phyloP scores from a whole-genome alignment of 208 protist species.

The Porcisia deanei region DNA sequence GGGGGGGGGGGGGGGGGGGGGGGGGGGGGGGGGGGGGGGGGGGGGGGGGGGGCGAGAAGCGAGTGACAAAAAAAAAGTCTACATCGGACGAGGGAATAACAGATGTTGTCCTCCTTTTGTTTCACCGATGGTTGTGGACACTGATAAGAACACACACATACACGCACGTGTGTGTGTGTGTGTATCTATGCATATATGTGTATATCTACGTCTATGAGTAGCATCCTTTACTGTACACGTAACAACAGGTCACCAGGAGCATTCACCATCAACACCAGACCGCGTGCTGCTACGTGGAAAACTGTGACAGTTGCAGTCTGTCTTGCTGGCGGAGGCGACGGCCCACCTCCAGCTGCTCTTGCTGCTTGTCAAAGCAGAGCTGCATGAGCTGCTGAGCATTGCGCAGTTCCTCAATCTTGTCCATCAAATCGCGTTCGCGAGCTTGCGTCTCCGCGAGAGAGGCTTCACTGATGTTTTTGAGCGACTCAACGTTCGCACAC shows the following conservation, averaged over 20 bases:
- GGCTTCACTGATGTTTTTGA: constrained; percentile 78
- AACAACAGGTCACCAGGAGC: too few relatives aligned
- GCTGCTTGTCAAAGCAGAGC: constrained; percentile 90
- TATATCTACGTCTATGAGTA: neutral
- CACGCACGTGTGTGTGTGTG: neutral
- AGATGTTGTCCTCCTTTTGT: neutral
- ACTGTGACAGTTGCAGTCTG: constrained; percentile 7
- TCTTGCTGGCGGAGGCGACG: constrained; percentile 60
- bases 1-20: neutral
- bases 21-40: neutral
- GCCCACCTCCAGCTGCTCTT: constrained; percentile 84
- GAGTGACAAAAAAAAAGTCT: neutral
- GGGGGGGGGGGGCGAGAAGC: neutral
- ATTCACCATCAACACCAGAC: neutral
- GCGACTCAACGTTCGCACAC: constrained; percentile 81
- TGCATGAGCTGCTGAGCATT: constrained; percentile 86
- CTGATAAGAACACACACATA: neutral
- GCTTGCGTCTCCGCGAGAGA: constrained; percentile 62
- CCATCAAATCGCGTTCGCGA: constrained; percentile 69
- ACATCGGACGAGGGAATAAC: neutral
- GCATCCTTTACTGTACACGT: constrained; percentile 6
- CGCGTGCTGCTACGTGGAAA: constrained; percentile 5
- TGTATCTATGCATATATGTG: neutral
- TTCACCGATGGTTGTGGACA: neutral
- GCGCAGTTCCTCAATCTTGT: constrained; percentile 82